These are phyloP conservation scores for Avena eriantha DNA, from an alignment of 176 grass and related monocot species.

Conservation along the genomic window DNA sequence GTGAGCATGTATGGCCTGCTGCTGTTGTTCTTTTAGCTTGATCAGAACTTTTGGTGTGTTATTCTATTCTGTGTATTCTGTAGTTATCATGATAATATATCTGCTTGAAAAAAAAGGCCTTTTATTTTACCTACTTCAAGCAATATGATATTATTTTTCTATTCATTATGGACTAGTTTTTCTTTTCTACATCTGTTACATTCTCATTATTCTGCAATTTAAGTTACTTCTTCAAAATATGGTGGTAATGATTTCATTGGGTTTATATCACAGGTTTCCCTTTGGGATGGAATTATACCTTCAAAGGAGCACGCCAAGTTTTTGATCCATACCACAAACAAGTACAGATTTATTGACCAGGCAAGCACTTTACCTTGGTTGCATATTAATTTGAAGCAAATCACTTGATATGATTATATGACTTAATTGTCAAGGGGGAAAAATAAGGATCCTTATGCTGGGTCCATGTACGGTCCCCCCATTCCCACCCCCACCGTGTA, in stretches of 20 bases:
- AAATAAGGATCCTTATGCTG: neutral
- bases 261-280: constrained; percentile 71
- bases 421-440: neutral
- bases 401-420: neutral
- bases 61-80: neutral
- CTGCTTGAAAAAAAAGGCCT: neutral
- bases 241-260: neutral
- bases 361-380: constrained; percentile 45
- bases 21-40: neutral
- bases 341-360: constrained; percentile 98
- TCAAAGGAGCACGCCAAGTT: constrained; percentile 87
- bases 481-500: neutral
- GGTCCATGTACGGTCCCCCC: neutral
- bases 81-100: constrained; percentile 5
- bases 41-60: neutral
- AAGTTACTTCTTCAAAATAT: neutral
- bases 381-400: constrained; percentile 23
- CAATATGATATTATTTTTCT: neutral
- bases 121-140: neutral
- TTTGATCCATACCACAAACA: constrained; percentile 97
- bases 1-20: neutral
- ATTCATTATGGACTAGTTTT: neutral
- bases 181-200: neutral
- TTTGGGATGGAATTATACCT: constrained; percentile 99
- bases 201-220: neutral